Evolutionary conservation across 352 stramenopile species (phyloP).

Genomic region (Globisporangium abappressorium): DNA sequence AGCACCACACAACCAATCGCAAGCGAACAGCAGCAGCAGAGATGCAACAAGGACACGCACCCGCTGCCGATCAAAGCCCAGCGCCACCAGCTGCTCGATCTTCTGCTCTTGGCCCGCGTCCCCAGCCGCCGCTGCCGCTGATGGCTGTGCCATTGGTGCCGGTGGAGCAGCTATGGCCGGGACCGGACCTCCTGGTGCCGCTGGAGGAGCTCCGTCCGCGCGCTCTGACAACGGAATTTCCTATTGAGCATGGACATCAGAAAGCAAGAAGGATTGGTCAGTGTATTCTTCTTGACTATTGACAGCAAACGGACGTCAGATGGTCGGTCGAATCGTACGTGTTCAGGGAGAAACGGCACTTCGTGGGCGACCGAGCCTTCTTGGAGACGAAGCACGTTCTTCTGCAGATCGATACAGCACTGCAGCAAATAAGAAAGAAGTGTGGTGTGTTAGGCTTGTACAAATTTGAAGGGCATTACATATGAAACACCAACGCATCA

Average conservation of each 20-base stretch:
- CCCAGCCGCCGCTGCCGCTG: not conserved
- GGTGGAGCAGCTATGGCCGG: constrained; percentile 20
- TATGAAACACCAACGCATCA: too few relatives aligned
- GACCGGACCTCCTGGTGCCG: constrained; percentile 8
- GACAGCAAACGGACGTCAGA: not conserved
- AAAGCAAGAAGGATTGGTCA: not conserved
- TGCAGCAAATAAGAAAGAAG: constrained; percentile 22
- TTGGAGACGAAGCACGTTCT: constrained; percentile 86
- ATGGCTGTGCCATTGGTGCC: constrained; percentile 9
- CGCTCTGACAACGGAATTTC: constrained; percentile 72
- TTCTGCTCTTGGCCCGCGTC: constrained; percentile 40
- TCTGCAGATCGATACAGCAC: constrained; percentile 95
- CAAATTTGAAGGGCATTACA: too few relatives aligned
- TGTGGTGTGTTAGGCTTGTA: not conserved
- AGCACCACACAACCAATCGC: not conserved
- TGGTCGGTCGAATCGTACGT: constrained; percentile 36
- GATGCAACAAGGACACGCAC: constrained; percentile 26
- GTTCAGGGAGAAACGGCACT: constrained; percentile 84
- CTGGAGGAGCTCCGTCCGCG: constrained; percentile 26
- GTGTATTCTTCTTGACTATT: too few relatives aligned
- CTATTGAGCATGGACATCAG: constrained; percentile 20
- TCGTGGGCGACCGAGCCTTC: constrained; percentile 67
- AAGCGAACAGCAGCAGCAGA: not conserved
- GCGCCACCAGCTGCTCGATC: constrained; percentile 54
- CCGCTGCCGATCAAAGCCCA: constrained; percentile 63